Evolutionary conservation across 768 basidiomycete genomes (phyloP).

Genomic region (Chalciporus sphaerocephalus): DNA sequence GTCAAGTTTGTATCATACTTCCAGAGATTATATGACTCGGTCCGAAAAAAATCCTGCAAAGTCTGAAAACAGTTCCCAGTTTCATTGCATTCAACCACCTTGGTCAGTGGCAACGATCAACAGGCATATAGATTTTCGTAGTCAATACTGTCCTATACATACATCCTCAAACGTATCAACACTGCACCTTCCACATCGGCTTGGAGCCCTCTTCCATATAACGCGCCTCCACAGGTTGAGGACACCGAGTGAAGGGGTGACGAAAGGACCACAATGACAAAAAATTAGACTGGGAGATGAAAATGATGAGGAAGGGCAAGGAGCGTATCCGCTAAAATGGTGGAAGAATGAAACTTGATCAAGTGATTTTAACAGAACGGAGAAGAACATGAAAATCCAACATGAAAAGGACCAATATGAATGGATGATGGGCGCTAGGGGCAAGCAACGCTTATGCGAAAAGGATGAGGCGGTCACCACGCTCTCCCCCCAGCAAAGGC

Average conservation of each 20-base stretch:
- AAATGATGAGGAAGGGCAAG: constrained; percentile 18
- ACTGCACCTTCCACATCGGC: constrained; percentile 17
- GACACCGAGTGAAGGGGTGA: constrained; percentile 51
- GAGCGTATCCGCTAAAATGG: constrained; percentile 21
- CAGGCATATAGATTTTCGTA: constrained; percentile 1
- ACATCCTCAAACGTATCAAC: neutral
- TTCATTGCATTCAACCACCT: too few relatives aligned
- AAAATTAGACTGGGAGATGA: constrained; percentile 25
- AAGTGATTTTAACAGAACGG: constrained; percentile 15
- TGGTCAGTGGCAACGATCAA: too few relatives aligned
- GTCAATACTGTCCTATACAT: constrained; percentile 2
- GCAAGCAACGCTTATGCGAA: constrained; percentile 22
- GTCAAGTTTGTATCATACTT: too few relatives aligned
- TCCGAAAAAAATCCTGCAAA: too few relatives aligned
- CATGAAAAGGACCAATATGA: constrained; percentile 22
- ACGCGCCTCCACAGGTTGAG: constrained; percentile 48
- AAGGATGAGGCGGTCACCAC: constrained; percentile 30
- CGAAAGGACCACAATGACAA: constrained; percentile 58
- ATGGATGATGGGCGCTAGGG: constrained; percentile 34
- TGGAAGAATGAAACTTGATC: constrained; percentile 20
- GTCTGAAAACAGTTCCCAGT: too few relatives aligned
- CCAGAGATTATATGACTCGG: too few relatives aligned
- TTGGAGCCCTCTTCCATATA: constrained; percentile 68
- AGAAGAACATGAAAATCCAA: constrained; percentile 27
- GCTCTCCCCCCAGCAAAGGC: constrained; percentile 13